Base-by-base conservation (phyloP, 2,329 filamentous ascomycete species). In the Fusarium buharicum region DNA sequence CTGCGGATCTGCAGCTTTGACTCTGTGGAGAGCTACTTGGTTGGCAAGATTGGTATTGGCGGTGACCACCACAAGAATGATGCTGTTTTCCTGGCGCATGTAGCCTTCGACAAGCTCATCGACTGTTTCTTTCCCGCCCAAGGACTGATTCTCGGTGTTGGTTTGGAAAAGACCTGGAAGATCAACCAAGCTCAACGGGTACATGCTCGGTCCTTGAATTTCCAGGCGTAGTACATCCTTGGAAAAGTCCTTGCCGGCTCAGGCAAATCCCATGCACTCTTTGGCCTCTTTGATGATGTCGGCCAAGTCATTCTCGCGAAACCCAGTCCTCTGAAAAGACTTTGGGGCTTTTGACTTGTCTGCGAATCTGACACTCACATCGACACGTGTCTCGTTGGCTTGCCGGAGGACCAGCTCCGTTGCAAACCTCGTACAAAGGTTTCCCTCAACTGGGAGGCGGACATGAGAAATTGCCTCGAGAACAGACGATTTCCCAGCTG, bases 391-490 rank as follows among this genome's bases (percentile, higher is more conserved):
- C 6, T 74, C 56, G 0, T 65, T 24, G 1, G 73, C 74, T 4
- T 79, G 78, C 2, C 82, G 78, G 10, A 89, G 75, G 16, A 85
- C 78, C 4, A 89, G 72, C 65, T 89, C 84, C 0, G 85, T 89
- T 0, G 86, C 82, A 56, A 88, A 89, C 0, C 84, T 77, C 0
- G 87, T 89, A 67, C 85, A 88, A 0, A 85, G 53, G 20, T 76
- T 81, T 13, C 81, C 81, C 6, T 86, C 83, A 11, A 81, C 75
- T 0, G 85, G 83, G 41, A 90, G 89, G 0, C 80, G 79, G 2
- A 90, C 82, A 10, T 82, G 80, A 0, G 86, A 85, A 41, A 90
- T 84, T 0, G 86, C 87, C 61, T 89, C 84, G 0, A 90, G 79
- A 0, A 89, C 84, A 0, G 85, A 88, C n/a, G 82, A 86, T 68